phyloP scores from a whole-genome alignment of 129 eudicot species.

The Tanacetum coccineum region DNA sequence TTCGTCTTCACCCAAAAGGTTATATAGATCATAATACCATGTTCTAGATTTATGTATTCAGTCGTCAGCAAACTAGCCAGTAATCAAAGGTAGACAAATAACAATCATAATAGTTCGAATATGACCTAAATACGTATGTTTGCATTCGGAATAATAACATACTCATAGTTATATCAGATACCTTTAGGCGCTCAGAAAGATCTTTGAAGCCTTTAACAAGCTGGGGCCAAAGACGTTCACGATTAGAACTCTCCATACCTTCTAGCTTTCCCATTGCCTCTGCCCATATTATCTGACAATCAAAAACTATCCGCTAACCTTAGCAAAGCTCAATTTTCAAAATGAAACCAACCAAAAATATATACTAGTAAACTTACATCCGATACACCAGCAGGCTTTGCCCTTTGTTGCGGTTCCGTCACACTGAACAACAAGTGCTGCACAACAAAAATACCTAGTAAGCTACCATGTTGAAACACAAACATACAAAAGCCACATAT shows the following conservation, averaged over 20 bases:
- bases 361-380: slow-evolving; percentile 60
- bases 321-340: slow-evolving; percentile 9
- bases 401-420: slow-evolving; percentile 69
- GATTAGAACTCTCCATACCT: slow-evolving; percentile 87
- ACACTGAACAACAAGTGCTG: slow-evolving; percentile 94
- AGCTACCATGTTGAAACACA: not conserved
- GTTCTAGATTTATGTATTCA: too few species aligned
- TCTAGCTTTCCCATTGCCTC: slow-evolving; percentile 94
- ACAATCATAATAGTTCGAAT: slow-evolving; percentile 4
- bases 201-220: slow-evolving; percentile 92
- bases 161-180: slow-evolving; percentile 20
- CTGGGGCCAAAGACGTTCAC: slow-evolving; percentile 97
- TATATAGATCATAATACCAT: too few species aligned
- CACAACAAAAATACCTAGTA: slow-evolving; percentile 17
- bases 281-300: slow-evolving; percentile 90
- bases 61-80: too few species aligned
- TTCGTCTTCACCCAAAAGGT: too few species aligned
- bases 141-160: not conserved
- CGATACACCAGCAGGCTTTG: slow-evolving; percentile 91
- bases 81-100: not conserved
- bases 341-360: slow-evolving; percentile 1
- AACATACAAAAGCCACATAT: too few species aligned
- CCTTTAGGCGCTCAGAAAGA: slow-evolving; percentile 93
- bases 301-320: slow-evolving; percentile 46
- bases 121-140: not conserved